Evolutionary conservation across 345 rosid genomes (phyloP), one percentile per base, ranked within the genome.

Genomic region (Noccaea bulbosa): DNA sequence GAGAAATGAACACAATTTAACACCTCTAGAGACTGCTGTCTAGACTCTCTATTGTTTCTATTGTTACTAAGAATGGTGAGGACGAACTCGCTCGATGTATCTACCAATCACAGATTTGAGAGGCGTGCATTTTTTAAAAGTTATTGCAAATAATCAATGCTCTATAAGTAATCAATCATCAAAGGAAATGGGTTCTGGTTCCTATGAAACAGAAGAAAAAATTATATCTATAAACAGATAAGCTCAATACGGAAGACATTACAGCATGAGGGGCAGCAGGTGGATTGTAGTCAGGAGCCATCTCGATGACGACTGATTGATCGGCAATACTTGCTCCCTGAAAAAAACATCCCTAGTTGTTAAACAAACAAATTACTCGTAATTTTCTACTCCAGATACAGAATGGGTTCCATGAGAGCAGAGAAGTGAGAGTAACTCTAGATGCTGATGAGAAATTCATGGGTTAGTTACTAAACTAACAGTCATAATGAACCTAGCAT

Each of bases 261-360:
- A 88, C 97, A 34, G 73, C 27, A 17, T 68, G 72, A 62, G 75
- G 30, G 43, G 77, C 80, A 27, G 72, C 72, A 30, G 92, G 96
- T 27, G 82, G 86, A 72, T 76, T 80, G 82, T 84, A 90, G 70
- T 84, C 83, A 24, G 89, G 83, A 80, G 88, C 98, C 75, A 83
- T 71, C 38, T 85, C 85, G 44, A 93, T 80, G 62, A 49, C 78
- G 60, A 93, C 93, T 53, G 93, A 63, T 70, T 83, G 86, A 56
- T 93, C 93, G 45, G 90, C 90, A 69, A 93, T 90, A 14, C 93
- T 93, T 52, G 97, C 93, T 65, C 97, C 97, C 98, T 77, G 72
- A 66, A 53, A 65, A 65, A 9, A 51, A 37, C 16, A 50, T 40
- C 15, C 2, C 17, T 22, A 14, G 7, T 14, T 48, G 37, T 76